A percentile compares a stretch with the other conserved stretches of the same genome.
phyloP scores from a whole-genome alignment of 2,329 filamentous ascomycete genomes.

The Arthrobotrys entomopaga region DNA sequence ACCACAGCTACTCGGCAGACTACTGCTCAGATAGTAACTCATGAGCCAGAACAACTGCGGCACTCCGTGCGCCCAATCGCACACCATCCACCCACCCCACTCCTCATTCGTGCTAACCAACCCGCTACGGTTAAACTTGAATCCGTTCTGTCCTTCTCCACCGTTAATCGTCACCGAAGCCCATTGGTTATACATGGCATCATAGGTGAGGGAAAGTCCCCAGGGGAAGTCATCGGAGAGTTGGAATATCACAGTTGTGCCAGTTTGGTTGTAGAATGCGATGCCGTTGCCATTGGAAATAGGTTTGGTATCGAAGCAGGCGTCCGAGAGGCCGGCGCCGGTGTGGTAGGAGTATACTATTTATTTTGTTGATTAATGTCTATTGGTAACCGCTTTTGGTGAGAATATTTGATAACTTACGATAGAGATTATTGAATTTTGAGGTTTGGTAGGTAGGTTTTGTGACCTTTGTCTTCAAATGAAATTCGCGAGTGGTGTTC shows the following conservation, averaged over 20 bases:
- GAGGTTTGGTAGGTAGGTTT: slow-evolving; percentile 11
- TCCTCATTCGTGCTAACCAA: slow-evolving; percentile 21
- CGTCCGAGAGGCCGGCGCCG: slow-evolving; percentile 40
- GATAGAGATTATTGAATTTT: slow-evolving; percentile 31
- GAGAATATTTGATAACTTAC: slow-evolving; percentile 12
- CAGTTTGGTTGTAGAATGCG: slow-evolving; percentile 39
- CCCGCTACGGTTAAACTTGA: slow-evolving; percentile 37
- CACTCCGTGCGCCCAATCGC: slow-evolving; percentile 39
- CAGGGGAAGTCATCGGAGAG: slow-evolving; percentile 38
- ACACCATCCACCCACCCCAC: slow-evolving; percentile 41
- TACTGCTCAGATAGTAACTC: slow-evolving; percentile 12
- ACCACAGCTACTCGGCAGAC: slow-evolving; percentile 37
- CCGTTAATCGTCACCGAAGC: slow-evolving; percentile 29
- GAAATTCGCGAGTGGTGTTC: slow-evolving; percentile 39
- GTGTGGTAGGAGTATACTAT: slow-evolving; percentile 47
- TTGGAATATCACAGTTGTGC: slow-evolving; percentile 28
- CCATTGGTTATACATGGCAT: slow-evolving; percentile 40
- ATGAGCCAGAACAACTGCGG: slow-evolving; percentile 45
- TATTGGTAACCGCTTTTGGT: not conserved
- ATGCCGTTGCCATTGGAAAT: slow-evolving; percentile 42
- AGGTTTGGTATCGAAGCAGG: slow-evolving; percentile 23
- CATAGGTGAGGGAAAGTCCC: slow-evolving; percentile 35
- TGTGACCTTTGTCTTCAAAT: slow-evolving; percentile 28
- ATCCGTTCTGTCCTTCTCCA: slow-evolving; percentile 18
- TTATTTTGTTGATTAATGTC: not conserved